Conservation (phyloP, 2,329 filamentous ascomycete species). For the Aulographum hederae region DNA sequence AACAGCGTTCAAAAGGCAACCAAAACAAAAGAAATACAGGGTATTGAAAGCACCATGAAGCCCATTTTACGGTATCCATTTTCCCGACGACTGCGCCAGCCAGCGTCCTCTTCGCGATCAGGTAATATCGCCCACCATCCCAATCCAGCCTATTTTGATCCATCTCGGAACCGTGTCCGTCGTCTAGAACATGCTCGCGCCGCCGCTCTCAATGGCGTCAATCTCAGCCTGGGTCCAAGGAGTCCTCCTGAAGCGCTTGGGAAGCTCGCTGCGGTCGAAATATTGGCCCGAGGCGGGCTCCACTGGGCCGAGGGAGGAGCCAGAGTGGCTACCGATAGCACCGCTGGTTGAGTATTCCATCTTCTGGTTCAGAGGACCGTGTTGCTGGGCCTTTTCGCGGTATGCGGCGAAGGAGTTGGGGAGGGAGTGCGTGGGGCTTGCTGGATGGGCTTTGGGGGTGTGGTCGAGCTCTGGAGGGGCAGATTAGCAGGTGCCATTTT, state of each 20-base stretch:
- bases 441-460: constrained; percentile 54
- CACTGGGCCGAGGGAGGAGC: constrained; percentile 55
- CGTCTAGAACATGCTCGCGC: constrained; percentile 41
- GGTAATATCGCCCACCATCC: too few species aligned
- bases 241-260: constrained; percentile 59
- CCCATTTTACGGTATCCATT: too few species aligned
- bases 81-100: too few species aligned
- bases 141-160: too few species aligned
- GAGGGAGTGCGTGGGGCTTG: constrained; percentile 45
- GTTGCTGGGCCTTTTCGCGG: constrained; percentile 60
- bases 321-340: constrained; percentile 42
- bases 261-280: constrained; percentile 82
- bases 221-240: constrained; percentile 71
- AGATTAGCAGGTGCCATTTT: constrained; percentile 5
- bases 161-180: too few species aligned
- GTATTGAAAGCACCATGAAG: too few species aligned
- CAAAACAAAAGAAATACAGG: too few species aligned
- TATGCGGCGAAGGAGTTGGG: constrained; percentile 58
- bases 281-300: constrained; percentile 52
- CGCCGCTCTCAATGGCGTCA: constrained; percentile 86
- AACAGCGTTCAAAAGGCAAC: too few species aligned
- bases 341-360: constrained; percentile 8
- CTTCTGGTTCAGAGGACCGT: constrained; percentile 43
- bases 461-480: constrained; percentile 47
- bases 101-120: too few species aligned